Evolutionary conservation across 495 filamentous ascomycete species (phyloP).

Genomic region (Trichoderma erinaceum): DNA sequence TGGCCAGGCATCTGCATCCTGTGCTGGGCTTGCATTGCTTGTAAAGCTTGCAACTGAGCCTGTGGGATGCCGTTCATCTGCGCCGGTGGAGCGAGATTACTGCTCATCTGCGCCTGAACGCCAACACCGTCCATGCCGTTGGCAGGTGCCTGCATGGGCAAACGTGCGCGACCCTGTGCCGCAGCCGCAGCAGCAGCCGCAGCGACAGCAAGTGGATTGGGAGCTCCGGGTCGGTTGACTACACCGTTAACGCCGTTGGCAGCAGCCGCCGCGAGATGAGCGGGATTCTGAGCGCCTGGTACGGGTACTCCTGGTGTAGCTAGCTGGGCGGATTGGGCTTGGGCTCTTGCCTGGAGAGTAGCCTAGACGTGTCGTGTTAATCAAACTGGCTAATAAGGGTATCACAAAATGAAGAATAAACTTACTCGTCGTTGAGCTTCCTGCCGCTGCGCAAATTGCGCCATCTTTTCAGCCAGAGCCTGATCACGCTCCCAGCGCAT

Average conservation of each 20-base stretch:
- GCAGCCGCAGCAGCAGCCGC: slow-evolving; percentile 31
- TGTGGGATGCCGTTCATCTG: slow-evolving; percentile 65
- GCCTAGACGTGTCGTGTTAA: slow-evolving; percentile 23
- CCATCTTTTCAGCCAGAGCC: slow-evolving; percentile 67
- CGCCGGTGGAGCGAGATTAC: slow-evolving; percentile 49
- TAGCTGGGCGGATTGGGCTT: slow-evolving; percentile 36
- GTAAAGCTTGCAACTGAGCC: slow-evolving; percentile 59
- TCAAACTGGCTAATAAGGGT: background rate
- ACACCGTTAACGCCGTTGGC: slow-evolving; percentile 17
- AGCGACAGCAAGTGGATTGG: slow-evolving; percentile 23
- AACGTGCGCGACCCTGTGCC: slow-evolving; percentile 32
- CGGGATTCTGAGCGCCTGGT: slow-evolving; percentile 25
- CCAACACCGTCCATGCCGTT: slow-evolving; percentile 31
- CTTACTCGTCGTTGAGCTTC: slow-evolving; percentile 52
- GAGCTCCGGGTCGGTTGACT: background rate
- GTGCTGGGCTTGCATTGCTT: slow-evolving; percentile 45
- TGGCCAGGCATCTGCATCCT: slow-evolving; percentile 29
- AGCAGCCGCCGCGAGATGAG: slow-evolving; percentile 23
- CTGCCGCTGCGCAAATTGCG: slow-evolving; percentile 58
- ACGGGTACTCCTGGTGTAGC: slow-evolving; percentile 19
- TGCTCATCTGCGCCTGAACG: slow-evolving; percentile 37
- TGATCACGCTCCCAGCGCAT: slow-evolving; percentile 80
- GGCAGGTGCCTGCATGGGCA: slow-evolving; percentile 37
- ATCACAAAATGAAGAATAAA: slow-evolving; percentile 5
- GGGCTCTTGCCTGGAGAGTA: slow-evolving; percentile 32